Evolutionary conservation across 192 early-diverging fungal genomes (phyloP), one percentile per base, ranked within the genome.

Genomic region (Entomortierella beljakovae): DNA sequence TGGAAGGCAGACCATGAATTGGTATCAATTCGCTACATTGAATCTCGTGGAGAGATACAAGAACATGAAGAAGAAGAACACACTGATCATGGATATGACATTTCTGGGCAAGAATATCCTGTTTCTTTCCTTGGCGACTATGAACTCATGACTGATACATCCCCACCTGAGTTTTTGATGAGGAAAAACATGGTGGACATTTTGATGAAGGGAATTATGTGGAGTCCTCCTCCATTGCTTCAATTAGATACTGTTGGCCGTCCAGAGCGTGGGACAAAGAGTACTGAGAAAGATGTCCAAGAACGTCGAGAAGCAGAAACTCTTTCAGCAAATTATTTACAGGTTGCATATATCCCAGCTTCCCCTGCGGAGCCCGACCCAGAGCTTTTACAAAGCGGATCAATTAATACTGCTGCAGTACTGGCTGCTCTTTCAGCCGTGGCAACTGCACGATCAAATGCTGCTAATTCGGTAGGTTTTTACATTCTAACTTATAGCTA

Each of bases 281-380:
- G 71, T 40, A 23, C 20, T 1, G 71, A 74, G 50, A 74, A 60
- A 15, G 46, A 1, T 4, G 52, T 57, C n/a, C 71, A 74, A 33
- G 71, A 74, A 40, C 38, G 38, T n/a, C 46, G 71, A 7, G 71
- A 74, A 29, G 8, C 34, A 4, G 71, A 74, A 20, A 74, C 71
- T 15, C 61, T 74, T 15, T 74, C 71, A 1, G 71, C 38, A 0
- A 61, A 42, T 20, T 74, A 74, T 66, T 8, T 65, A 4, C 57
- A 66, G 20, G 8, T 48, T 6, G 57, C 62, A 0, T 74, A 74
- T 22, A 74, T 74, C 22, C 71, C 71, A 0, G 20, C 64, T 9
- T 74, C 71, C 8, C 71, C 71, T 34, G 71, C 71, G 18, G 71
- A 74, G n/a, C 71, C 71, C 0, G 64, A 74, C 54, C 50, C 31